Base-by-base conservation (phyloP, 2,329 filamentous ascomycete genomes). In the Colletotrichum tofieldiae region DNA sequence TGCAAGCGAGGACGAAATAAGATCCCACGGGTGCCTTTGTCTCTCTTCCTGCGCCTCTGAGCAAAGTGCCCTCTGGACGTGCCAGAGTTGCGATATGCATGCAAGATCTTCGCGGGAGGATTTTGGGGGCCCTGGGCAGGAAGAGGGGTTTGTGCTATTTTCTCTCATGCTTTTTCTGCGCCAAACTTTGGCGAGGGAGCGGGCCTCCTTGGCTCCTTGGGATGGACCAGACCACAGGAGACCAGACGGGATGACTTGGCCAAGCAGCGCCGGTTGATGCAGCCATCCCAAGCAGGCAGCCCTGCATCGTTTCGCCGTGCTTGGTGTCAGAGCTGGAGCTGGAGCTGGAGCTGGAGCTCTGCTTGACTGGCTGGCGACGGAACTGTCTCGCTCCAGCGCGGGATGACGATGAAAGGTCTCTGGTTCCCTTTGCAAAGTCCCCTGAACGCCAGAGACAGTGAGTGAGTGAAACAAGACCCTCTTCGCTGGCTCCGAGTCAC, bases 331-430 rank as follows among this genome's bases (percentile, higher is more conserved):
- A 18, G 23, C 23, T 54, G 9, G 8, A 41, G 4, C 52, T 41
- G 18, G 43, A 14, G 41, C 51, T 41, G 29, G 29, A 32, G 23
- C 23, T 26, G 56, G 66, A 59, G 37, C 61, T 60, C 35, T 23
- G 20, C 16, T 14, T 56, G 59, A 51, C 43, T 39, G 66, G n/a
- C 43, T 43, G 12, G 29, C 29, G 29, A 32, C 16, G 1, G 8
- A 9, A 26, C 37, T 58, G 63, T 65, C 52, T 65, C 52, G 52
- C n/a, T 59, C 35, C 37, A 54, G 12, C 54, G 20, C 54, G 37
- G 67, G 45, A 65, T 66, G 61, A 70, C 54, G 67, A 70, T 29
- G 26, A 66, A 54, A 37, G 54, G 61, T 60, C 67, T 60, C 37
- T 45, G 54, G 29, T 47, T 52, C 41, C 39, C 61, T 52, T 32